Conservation (phyloP, 768 basidiomycete genomes). For the Tulasnella sp. region DNA sequence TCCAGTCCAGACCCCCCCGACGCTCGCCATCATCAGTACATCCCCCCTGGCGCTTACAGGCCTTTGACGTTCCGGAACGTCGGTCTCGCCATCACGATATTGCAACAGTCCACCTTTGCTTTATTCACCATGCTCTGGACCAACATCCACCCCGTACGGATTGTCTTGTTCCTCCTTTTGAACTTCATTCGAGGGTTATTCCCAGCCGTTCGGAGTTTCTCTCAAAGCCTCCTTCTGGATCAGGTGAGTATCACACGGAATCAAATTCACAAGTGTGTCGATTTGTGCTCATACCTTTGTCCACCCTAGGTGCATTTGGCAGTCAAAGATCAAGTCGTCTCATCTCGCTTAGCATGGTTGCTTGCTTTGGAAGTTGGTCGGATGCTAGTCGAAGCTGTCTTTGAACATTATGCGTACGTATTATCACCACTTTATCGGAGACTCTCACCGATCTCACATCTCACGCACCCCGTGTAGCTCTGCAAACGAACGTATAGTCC, state of each 20-base stretch:
- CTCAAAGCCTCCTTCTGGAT: conserved; percentile 80
- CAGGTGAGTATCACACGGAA: conserved; percentile 50
- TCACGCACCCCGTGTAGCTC: conserved; percentile 43
- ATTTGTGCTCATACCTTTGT: not conserved
- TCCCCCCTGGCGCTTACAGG: conserved; percentile 64
- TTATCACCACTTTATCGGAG: conserved; percentile 27
- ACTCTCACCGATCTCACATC: conserved; percentile 11
- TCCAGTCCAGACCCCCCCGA: conserved; percentile 20
- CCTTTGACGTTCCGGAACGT: conserved; percentile 57
- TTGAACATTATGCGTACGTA: conserved; percentile 73
- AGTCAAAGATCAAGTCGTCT: conserved; percentile 66
- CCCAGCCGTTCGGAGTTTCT: conserved; percentile 80
- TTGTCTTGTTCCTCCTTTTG: conserved; percentile 63
- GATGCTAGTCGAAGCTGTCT: conserved; percentile 57
- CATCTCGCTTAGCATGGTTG: conserved; percentile 57
- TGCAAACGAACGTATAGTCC: conserved; percentile 67
- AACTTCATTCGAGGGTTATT: conserved; percentile 70
- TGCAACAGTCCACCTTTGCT: conserved; percentile 53
- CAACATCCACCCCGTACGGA: conserved; percentile 60
- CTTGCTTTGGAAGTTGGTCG: conserved; percentile 61
- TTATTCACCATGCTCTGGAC: conserved; percentile 51
- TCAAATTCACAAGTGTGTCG: conserved; percentile 8
- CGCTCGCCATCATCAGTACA: not conserved
- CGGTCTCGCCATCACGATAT: conserved; percentile 54
- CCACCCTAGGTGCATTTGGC: conserved; percentile 55